A percentile compares a stretch with the other conserved stretches of the same genome.
phyloP scores from a whole-genome alignment of 2,329 filamentous ascomycete species.

The Phyllosticta citrichinensis region DNA sequence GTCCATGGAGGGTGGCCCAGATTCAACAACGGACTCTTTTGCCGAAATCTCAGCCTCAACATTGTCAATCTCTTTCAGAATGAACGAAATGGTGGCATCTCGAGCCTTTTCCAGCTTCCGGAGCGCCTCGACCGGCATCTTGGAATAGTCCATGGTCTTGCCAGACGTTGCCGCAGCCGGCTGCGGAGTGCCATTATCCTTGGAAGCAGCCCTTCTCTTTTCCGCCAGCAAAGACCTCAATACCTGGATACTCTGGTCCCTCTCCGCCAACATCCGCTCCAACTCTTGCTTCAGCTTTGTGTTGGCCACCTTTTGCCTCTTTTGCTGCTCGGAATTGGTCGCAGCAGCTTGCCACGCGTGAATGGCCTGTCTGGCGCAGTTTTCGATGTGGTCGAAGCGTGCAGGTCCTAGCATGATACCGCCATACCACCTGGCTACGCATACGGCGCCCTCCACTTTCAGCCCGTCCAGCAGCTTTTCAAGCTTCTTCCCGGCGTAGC shows the following conservation, averaged over 20 bases:
- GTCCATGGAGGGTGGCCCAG: neutral
- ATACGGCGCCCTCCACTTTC: constrained; percentile 35
- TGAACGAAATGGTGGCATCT: constrained; percentile 43
- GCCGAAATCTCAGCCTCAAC: constrained; percentile 27
- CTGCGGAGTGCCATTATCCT: constrained; percentile 7
- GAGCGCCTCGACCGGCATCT: constrained; percentile 32
- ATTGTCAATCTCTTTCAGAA: constrained; percentile 44
- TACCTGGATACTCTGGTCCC: constrained; percentile 40
- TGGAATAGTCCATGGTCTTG: constrained; percentile 30
- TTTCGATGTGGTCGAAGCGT: constrained; percentile 44
- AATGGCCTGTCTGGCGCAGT: constrained; percentile 38
- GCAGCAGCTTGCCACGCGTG: constrained; percentile 27
- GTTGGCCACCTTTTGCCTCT: constrained; percentile 28
- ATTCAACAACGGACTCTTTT: neutral
- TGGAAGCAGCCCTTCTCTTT: constrained; percentile 22
- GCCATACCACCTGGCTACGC: constrained; percentile 47
- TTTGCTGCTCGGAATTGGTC: constrained; percentile 21
- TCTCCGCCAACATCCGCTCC: constrained; percentile 22
- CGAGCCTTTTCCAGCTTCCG: constrained; percentile 38
- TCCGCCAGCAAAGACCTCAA: constrained; percentile 36
- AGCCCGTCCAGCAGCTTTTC: constrained; percentile 37
- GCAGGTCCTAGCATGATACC: constrained; percentile 43
- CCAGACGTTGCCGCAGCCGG: constrained; percentile 22
- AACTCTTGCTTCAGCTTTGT: constrained; percentile 29
- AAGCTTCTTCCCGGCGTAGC: constrained; percentile 39